Base-by-base conservation (phyloP, 2,329 filamentous ascomycete genomes). In the Fusarium oligoseptatum region DNA sequence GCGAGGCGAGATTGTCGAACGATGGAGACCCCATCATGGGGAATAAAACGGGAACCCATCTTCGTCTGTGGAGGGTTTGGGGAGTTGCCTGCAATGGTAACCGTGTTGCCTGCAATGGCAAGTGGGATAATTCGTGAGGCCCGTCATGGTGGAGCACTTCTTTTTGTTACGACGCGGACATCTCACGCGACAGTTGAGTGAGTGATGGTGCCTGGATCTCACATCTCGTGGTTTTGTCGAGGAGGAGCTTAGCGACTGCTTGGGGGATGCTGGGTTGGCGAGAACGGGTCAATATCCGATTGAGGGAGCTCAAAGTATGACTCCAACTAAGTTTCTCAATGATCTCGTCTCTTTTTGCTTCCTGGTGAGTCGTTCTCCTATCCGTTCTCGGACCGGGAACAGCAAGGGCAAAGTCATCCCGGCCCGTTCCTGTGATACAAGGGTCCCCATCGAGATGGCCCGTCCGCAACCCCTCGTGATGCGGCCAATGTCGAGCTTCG, bases 1-100 rank as follows among this genome's bases (percentile, higher is more conserved):
- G 24, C 36, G 50, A 73, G 74, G 70, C 70, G 70, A 74, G 68
- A 75, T 75, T 75, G 72, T 75, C 72, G 72, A 73, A 63, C 60
- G 39, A 65, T 48, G 27, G 27, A 39, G 62, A 34, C 34, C 22
- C 61, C 48, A 56, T 56, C 61, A 75, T 67, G 72, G 60, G 68
- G 56, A 74, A 74, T 60, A 74, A 37, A 61, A 60, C 66, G 72
- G 57, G 72, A 64, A 32, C 62, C 20, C 17, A 45, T 32, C 55
- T 62, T 62, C 22, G 22, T 60, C 14, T 41, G 61, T 48, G 34
- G 45, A 56, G 45, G 37, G 4, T 22, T 64, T 17, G 14, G 48
- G 61, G 61, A 45, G 37, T 63, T 63, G 36, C 60, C 60, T 24
- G 43, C 60, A 55, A 63, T 63, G 61, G 61, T 29, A 45, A 55